Percentiles rank a stretch among this genome's conserved stretches.
phyloP scores from a whole-genome alignment of 2,329 filamentous ascomycete species.

The Hypomyces perniciosus region DNA sequence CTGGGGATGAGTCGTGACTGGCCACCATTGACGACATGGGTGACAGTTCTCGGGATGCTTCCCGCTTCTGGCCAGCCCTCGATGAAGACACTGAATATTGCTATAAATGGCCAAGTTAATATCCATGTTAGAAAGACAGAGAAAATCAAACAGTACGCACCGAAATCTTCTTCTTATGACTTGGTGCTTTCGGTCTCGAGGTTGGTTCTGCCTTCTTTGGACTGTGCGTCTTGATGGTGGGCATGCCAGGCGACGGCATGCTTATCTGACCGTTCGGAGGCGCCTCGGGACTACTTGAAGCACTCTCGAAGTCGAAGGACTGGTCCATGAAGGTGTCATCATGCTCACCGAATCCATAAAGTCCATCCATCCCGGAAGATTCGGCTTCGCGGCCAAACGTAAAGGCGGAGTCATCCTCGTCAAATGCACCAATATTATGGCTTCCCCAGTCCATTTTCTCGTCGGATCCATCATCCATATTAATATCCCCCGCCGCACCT shows the following conservation, averaged over 20 bases:
- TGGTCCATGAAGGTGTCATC: slow-evolving; percentile 42
- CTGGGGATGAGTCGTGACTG: slow-evolving; percentile 49
- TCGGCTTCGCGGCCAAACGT: slow-evolving; percentile 26
- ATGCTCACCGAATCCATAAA: slow-evolving; percentile 28
- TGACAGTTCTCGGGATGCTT: slow-evolving; percentile 47
- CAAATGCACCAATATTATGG: slow-evolving; percentile 27
- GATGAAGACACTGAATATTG: slow-evolving; percentile 46
- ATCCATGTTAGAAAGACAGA: slow-evolving; percentile 5
- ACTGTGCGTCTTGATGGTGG: slow-evolving; percentile 33
- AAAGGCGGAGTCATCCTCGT: slow-evolving; percentile 34
- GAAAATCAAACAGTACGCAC: slow-evolving; percentile 27
- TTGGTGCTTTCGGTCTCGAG: slow-evolving; percentile 30
- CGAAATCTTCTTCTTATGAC: slow-evolving; percentile 35
- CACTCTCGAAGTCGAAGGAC: slow-evolving; percentile 53
- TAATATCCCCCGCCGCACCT: slow-evolving; percentile 35
- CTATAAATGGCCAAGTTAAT: slow-evolving; percentile 32
- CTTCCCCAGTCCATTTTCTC: slow-evolving; percentile 41
- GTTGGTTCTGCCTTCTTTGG: slow-evolving; percentile 24
- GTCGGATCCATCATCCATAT: slow-evolving; percentile 35
- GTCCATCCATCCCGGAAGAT: slow-evolving; percentile 22
- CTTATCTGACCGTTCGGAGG: slow-evolving; percentile 20
- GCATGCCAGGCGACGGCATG: slow-evolving; percentile 40
- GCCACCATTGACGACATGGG: slow-evolving; percentile 46
- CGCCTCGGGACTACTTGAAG: slow-evolving; percentile 50
- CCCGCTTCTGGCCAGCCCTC: slow-evolving; percentile 43